A percentile compares a stretch with the other conserved stretches of the same genome.
These are phyloP conservation scores for Porogramme epimiltina DNA, from an alignment of 1,284 basidiomycete genomes.

Conservation along the genomic window DNA sequence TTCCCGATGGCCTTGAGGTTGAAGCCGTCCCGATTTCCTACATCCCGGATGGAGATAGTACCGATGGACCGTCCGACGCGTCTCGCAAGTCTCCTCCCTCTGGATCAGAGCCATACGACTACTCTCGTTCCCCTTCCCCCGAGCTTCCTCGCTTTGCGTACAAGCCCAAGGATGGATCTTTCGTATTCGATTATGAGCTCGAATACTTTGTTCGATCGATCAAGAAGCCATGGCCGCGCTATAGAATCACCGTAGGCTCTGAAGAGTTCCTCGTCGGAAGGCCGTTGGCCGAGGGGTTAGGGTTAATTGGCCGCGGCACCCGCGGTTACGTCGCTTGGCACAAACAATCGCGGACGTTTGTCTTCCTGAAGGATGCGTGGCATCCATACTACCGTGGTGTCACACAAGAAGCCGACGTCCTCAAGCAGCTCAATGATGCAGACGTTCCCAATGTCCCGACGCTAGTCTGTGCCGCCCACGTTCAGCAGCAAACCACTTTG, in stretches of 20 bases:
- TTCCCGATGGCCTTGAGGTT: neutral
- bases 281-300: neutral
- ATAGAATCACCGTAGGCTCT: neutral
- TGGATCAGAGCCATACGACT: no score
- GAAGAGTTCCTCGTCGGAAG: conserved; percentile 1
- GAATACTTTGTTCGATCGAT: neutral
- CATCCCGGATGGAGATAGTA: no score
- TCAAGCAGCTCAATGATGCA: neutral
- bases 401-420: conserved; percentile 2
- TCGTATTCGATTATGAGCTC: neutral
- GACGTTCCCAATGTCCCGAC: neutral
- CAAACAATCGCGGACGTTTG: neutral
- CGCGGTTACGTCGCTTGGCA: conserved; percentile 5
- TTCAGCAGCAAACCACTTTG: neutral
- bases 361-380: conserved; percentile 14
- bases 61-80: no score
- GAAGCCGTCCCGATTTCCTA: no score
- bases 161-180: neutral
- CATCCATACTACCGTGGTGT: neutral
- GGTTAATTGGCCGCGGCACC: conserved; percentile 2
- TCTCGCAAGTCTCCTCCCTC: no score
- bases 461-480: conserved; percentile 1
- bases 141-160: neutral
- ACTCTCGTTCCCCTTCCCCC: no score
- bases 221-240: neutral